Conservation (phyloP, 129 eudicot species). For the Cynara cardunculus region DNA sequence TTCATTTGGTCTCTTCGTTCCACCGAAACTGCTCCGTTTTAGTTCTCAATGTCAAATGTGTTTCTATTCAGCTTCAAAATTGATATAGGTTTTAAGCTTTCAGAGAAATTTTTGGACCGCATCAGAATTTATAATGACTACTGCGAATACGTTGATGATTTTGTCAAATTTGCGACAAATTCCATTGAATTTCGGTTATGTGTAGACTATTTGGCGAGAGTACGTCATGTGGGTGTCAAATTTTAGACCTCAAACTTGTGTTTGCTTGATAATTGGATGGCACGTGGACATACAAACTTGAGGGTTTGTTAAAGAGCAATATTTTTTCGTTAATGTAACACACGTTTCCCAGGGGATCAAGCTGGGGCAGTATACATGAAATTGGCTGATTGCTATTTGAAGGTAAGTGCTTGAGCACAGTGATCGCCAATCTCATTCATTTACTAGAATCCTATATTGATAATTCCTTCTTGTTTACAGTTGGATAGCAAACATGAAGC, state of each 20-base stretch:
- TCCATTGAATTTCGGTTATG: not conserved
- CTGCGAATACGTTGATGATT: not conserved
- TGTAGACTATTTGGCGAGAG: not conserved
- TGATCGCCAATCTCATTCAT: not conserved
- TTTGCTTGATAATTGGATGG: not conserved
- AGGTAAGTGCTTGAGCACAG: slow-evolving; percentile 34
- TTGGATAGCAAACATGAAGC: slow-evolving; percentile 95
- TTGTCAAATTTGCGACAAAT: not conserved
- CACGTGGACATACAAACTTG: slow-evolving; percentile 3
- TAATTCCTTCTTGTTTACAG: slow-evolving; percentile 31
- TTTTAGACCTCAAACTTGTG: not conserved
- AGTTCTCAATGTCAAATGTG: not conserved
- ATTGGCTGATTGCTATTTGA: slow-evolving; percentile 70
- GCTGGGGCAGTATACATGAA: slow-evolving; percentile 78
- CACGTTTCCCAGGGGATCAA: slow-evolving; percentile 73
- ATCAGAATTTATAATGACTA: not conserved
- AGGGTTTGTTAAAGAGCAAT: not conserved
- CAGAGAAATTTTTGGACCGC: not conserved
- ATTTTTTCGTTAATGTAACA: not conserved
- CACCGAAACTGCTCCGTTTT: not conserved
- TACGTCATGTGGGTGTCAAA: not conserved
- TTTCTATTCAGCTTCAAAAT: not conserved
- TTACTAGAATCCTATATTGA: not conserved
- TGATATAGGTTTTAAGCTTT: not conserved
- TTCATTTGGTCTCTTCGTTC: not conserved